phyloP scores from a whole-genome alignment of 352 stramenopile genomes.

The Globisporangium orthogonon region DNA sequence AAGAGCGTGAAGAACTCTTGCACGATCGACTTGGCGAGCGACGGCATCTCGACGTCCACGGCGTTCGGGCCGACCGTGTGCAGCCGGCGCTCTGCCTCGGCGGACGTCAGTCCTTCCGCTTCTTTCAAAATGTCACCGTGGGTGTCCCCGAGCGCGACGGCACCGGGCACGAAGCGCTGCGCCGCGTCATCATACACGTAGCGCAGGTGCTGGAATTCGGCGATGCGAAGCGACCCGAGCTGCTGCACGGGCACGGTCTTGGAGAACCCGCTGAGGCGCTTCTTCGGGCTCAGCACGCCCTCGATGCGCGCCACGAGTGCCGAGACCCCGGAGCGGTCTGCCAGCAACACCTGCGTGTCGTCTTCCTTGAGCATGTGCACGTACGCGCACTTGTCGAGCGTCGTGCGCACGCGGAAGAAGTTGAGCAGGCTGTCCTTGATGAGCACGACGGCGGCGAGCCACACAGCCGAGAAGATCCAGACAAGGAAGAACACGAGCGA shows the following conservation, averaged over 20 bases:
- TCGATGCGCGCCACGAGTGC: constrained; percentile 37
- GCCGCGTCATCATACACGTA: constrained; percentile 48
- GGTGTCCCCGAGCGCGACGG: constrained; percentile 34
- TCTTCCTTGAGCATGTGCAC: constrained; percentile 11
- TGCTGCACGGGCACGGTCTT: constrained; percentile 38
- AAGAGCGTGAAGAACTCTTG: constrained; percentile 70
- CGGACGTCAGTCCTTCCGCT: constrained; percentile 32
- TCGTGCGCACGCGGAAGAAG: constrained; percentile 57
- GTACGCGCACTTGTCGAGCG: constrained; percentile 39
- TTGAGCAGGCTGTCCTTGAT: constrained; percentile 41
- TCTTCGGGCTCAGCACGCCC: constrained; percentile 11
- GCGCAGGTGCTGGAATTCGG: constrained; percentile 61
- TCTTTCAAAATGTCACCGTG: constrained; percentile 43
- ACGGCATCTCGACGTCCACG: constrained; percentile 61
- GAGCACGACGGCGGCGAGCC: constrained; percentile 40
- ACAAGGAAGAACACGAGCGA: background rate
- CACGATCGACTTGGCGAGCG: constrained; percentile 35
- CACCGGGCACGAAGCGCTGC: constrained; percentile 41
- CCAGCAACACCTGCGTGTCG: constrained; percentile 44
- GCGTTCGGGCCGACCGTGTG: constrained; percentile 54
- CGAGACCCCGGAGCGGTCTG: constrained; percentile 49
- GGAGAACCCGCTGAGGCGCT: constrained; percentile 25
- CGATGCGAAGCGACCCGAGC: constrained; percentile 20
- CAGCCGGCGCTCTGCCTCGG: constrained; percentile 29
- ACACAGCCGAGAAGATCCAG: constrained; percentile 49